These are phyloP conservation scores for Geum urbanum DNA, from an alignment of 306 rosid species.

Conservation along the genomic window DNA sequence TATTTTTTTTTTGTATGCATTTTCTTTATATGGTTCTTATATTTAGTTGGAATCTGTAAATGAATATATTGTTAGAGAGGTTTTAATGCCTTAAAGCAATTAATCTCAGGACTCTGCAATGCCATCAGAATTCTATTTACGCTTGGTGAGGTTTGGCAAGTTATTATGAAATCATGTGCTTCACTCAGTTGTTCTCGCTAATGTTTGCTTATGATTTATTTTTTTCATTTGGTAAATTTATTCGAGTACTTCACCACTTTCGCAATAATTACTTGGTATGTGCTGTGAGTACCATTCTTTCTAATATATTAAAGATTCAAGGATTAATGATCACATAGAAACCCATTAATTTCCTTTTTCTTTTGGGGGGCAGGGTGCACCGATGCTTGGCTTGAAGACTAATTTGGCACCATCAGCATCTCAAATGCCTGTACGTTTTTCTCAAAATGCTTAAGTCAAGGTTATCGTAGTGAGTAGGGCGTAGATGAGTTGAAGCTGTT, in stretches of 20 bases:
- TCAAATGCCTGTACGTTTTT: constrained; percentile 62
- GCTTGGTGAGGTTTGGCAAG: not conserved
- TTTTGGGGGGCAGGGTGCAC: constrained; percentile 55
- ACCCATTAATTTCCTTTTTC: constrained; percentile 23
- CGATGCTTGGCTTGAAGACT: constrained; percentile 61
- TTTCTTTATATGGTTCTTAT: constrained; percentile 2
- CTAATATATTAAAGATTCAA: not conserved
- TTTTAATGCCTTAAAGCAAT: too few relatives aligned
- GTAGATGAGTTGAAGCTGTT: not conserved
- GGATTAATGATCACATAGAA: constrained; percentile 15
- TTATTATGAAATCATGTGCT: not conserved
- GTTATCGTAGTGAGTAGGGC: not conserved
- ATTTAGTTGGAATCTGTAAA: not conserved
- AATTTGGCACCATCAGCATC: constrained; percentile 50
- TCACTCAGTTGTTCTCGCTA: not conserved
- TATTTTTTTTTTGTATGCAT: constrained; percentile 12
- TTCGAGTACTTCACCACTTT: not conserved
- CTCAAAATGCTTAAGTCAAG: constrained; percentile 13
- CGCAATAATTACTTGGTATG: not conserved
- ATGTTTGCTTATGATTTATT: not conserved
- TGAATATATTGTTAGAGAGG: not conserved
- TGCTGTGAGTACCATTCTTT: not conserved
- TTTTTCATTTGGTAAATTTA: not conserved
- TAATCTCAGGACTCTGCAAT: not conserved
- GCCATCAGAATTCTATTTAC: not conserved